These are phyloP conservation scores for Colletotrichum trifolii DNA, from an alignment of 2,329 filamentous ascomycete species.

Conservation along the genomic window DNA sequence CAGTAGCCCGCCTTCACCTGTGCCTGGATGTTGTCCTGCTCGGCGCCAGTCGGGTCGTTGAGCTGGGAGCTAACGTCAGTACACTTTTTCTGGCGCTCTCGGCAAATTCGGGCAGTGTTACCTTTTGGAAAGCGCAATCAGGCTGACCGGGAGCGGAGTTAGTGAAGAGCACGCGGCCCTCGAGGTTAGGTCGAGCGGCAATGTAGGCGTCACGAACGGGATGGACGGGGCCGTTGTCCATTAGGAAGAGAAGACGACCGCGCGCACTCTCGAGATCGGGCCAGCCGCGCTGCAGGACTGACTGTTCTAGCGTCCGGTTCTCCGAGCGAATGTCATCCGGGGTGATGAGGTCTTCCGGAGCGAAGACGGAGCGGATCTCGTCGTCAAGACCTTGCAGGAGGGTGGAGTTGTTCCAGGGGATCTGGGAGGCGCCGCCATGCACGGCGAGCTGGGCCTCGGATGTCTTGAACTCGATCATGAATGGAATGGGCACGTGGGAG, in stretches of 20 bases:
- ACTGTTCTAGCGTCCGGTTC: constrained; percentile 56
- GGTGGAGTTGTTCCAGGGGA: constrained; percentile 55
- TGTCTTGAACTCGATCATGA: constrained; percentile 62
- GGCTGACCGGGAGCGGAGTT: constrained; percentile 56
- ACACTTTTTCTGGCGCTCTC: neutral
- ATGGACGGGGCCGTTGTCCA: constrained; percentile 59
- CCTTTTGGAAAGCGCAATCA: constrained; percentile 60
- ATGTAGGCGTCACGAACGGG: constrained; percentile 53
- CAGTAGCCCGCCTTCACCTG: constrained; percentile 59
- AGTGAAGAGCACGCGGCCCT: constrained; percentile 60
- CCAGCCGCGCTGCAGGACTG: constrained; percentile 59
- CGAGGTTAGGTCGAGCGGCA: constrained; percentile 44
- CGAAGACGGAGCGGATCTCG: constrained; percentile 58
- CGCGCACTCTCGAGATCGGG: constrained; percentile 55
- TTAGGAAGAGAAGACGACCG: constrained; percentile 60
- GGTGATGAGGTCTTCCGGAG: constrained; percentile 52
- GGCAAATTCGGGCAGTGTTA: neutral
- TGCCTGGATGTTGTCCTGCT: constrained; percentile 53
- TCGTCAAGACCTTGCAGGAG: constrained; percentile 56
- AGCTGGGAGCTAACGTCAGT: constrained; percentile 43
- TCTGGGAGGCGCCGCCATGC: constrained; percentile 49
- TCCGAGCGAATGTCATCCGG: constrained; percentile 57
- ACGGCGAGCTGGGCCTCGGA: constrained; percentile 38
- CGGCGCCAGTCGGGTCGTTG: constrained; percentile 53
- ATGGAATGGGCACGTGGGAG: constrained; percentile 56